Evolutionary conservation across 176 grass and related monocot genomes (phyloP), one percentile per base, ranked within the genome.

Genomic region (Zea luxurians): DNA sequence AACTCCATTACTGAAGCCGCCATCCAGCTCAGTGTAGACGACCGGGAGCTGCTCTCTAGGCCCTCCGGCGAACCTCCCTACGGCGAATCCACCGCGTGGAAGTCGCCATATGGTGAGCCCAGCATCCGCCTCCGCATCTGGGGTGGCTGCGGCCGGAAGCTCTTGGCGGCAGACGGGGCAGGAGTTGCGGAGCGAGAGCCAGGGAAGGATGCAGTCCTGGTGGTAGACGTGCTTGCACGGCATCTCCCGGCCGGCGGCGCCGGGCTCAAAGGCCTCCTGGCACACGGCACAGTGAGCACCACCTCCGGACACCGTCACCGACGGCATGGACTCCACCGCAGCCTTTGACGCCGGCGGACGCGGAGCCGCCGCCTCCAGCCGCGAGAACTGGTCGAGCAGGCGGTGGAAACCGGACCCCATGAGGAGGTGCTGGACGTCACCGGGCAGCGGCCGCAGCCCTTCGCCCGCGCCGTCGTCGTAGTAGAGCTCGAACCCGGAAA

Each of bases 221-320:
- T 99, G 96, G 82, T 95, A 99, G 70, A 99, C 88, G 71, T 99
- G 96, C 64, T 96, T 99, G 88, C 96, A 99, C 18, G 96, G 96
- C 96, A 99, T 91, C 90, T 99, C 92, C 79, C 86, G 75, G 4
- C 90, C 92, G 6, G 87, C 75, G 59, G 86, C 90, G 38, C 96
- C 96, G 0, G 76, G 67, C 70, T 88, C 88, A 77, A 99, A 96
- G 46, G 89, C 83, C 86, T 99, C 96, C 78, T 99, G 91, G 84
- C 96, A 99, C 17, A 99, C 90, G 4, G 96, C 90, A 48, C 96
- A 99, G 81, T 84, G 70, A 2, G 77, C 75, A 12, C 75, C 87
- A 67, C 65, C 61, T 7, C 60, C 84, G 60, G 73, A 57, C 21
- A 86, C 45, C 20, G 59, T 81, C 37, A 89, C 87, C 20, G 78